These are phyloP conservation scores for Penicillium atrosanguineum DNA, from an alignment of 495 filamentous ascomycete species.

Conservation along the genomic window DNA sequence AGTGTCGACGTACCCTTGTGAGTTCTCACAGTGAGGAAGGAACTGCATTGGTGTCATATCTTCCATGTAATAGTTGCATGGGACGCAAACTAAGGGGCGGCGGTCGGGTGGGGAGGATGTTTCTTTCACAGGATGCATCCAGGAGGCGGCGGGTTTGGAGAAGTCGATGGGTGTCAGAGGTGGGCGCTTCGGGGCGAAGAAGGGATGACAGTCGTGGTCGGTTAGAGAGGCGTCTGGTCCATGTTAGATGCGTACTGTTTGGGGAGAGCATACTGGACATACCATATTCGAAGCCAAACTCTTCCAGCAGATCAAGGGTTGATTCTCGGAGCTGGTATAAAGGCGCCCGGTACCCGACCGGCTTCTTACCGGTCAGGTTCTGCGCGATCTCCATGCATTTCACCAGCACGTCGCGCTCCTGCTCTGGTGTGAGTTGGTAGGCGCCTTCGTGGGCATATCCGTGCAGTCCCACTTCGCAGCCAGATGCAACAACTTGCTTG, in stretches of 20 bases:
- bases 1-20: conserved; percentile 52
- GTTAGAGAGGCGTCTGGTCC: conserved; percentile 49
- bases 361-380: conserved; percentile 50
- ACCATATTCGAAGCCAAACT: conserved; percentile 56
- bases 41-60: conserved; percentile 58
- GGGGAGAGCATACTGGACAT: not conserved
- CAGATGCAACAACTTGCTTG: conserved; percentile 51
- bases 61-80: conserved; percentile 56
- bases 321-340: conserved; percentile 56
- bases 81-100: conserved; percentile 48
- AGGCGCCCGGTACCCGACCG: conserved; percentile 56
- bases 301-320: conserved; percentile 53
- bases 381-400: conserved; percentile 52
- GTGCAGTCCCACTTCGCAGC: conserved; percentile 59
- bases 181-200: conserved; percentile 47
- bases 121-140: conserved; percentile 55
- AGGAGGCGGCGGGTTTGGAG: conserved; percentile 41
- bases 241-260: not conserved
- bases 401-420: conserved; percentile 55
- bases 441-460: conserved; percentile 62
- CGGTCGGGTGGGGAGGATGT: conserved; percentile 23
- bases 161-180: conserved; percentile 52
- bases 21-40: conserved; percentile 48
- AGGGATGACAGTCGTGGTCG: conserved; percentile 53
- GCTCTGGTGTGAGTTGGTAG: conserved; percentile 52